phyloP scores from a whole-genome alignment of 1,284 basidiomycete genomes.

The Entoloma clypeatum region DNA sequence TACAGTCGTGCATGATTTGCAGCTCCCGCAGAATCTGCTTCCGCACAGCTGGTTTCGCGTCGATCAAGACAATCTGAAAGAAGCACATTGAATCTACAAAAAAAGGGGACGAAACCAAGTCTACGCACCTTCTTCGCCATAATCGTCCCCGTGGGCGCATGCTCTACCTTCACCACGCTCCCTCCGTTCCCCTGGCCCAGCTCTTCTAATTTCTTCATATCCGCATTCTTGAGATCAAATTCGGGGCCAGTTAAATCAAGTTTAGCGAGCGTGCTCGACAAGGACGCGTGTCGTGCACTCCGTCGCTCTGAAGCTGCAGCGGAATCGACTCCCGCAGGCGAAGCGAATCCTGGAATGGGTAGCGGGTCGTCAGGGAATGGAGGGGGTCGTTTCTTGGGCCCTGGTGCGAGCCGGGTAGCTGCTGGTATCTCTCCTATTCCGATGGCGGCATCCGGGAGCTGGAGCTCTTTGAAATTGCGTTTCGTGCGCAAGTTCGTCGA shows the following conservation, averaged over 20 bases:
- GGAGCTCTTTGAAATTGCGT: constrained; percentile 75
- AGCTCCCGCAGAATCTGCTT: constrained; percentile 98
- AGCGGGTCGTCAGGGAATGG: constrained; percentile 50
- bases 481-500: constrained; percentile 64
- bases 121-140: constrained; percentile 91
- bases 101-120: too few relatives aligned
- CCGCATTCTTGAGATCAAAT: constrained; percentile 72
- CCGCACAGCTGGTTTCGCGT: constrained; percentile 92
- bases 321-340: constrained; percentile 16
- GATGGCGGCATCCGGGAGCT: constrained; percentile 41
- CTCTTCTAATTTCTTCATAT: constrained; percentile 82
- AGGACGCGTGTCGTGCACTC: constrained; percentile 49
- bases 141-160: constrained; percentile 81
- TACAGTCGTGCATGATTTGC: constrained; percentile 98
- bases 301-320: constrained; percentile 24
- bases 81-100: not conserved
- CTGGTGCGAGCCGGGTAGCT: constrained; percentile 26
- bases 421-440: constrained; percentile 8
- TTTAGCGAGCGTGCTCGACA: constrained; percentile 70
- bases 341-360: constrained; percentile 27
- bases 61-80: constrained; percentile 91
- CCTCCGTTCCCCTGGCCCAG: constrained; percentile 97
- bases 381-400: constrained; percentile 52
- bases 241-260: constrained; percentile 71
- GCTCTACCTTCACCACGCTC: constrained; percentile 94